These are phyloP conservation scores for Pyrenula massariospora DNA, from an alignment of 495 filamentous ascomycete genomes.

Conservation along the genomic window DNA sequence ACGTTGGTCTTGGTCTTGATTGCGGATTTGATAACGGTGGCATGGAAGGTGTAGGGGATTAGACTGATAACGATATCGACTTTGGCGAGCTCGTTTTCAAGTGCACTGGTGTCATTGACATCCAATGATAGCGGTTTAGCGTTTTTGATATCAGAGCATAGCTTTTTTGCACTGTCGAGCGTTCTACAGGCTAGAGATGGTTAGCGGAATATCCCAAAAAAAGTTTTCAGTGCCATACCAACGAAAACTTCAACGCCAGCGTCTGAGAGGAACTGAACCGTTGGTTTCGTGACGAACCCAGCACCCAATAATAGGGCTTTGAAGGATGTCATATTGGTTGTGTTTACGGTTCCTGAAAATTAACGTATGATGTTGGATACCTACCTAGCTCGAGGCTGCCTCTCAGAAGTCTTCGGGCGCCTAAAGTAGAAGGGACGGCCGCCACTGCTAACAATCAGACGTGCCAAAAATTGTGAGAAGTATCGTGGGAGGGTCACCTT, in stretches of 20 bases:
- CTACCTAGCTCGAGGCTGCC: too few relatives aligned
- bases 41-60: slow-evolving; percentile 92
- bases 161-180: slow-evolving; percentile 59
- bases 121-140: slow-evolving; percentile 70
- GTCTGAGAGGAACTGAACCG: slow-evolving; percentile 64
- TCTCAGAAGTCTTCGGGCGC: too few relatives aligned
- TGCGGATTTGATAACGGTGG: slow-evolving; percentile 82
- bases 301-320: slow-evolving; percentile 65
- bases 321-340: too few relatives aligned
- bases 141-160: slow-evolving; percentile 59
- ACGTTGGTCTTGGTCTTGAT: slow-evolving; percentile 91
- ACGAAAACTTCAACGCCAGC: slow-evolving; percentile 71
- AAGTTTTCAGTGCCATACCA: slow-evolving; percentile 45
- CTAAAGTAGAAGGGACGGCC: too few relatives aligned
- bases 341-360: too few relatives aligned
- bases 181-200: slow-evolving; percentile 65
- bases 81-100: slow-evolving; percentile 69
- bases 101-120: slow-evolving; percentile 57
- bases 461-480: too few relatives aligned
- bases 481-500: too few relatives aligned
- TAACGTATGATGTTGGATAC: too few relatives aligned
- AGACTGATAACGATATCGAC: slow-evolving; percentile 70
- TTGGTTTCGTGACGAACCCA: slow-evolving; percentile 71
- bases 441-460: too few relatives aligned
- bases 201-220: slow-evolving; percentile 5